Evolutionary conservation across 805 yeast species (phyloP).

Genomic region (Monosporozyma servazzii): DNA sequence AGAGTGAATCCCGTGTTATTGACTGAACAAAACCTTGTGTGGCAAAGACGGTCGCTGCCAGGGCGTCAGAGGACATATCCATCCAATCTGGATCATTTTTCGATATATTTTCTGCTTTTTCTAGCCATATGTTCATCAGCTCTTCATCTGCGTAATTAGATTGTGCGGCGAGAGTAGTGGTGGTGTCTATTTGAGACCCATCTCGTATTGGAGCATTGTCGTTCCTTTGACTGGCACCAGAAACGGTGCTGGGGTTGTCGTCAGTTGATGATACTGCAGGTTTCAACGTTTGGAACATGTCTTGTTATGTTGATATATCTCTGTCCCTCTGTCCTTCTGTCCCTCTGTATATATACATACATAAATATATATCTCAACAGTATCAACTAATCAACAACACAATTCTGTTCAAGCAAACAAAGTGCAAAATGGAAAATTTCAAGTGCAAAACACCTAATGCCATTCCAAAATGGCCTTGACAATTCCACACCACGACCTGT

Average conservation of each 20-base stretch:
- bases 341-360: too few relatives aligned
- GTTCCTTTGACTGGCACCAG: not conserved
- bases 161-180: not conserved
- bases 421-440: too few relatives aligned
- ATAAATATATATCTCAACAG: too few relatives aligned
- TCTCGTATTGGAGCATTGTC: not conserved
- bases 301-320: too few relatives aligned
- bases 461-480: not conserved
- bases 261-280: not conserved
- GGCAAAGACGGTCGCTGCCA: constrained; percentile 21
- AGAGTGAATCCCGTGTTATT: constrained; percentile 16
- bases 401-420: too few relatives aligned
- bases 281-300: not conserved
- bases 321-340: not conserved
- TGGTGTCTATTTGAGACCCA: not conserved
- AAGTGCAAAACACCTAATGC: not conserved
- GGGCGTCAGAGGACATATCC: constrained; percentile 18
- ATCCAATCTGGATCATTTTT: constrained; percentile 22
- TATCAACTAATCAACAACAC: too few relatives aligned
- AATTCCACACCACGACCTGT: not conserved
- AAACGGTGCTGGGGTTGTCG: not conserved
- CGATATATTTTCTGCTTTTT: constrained; percentile 22
- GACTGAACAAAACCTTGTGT: constrained; percentile 20
- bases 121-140: constrained; percentile 1
- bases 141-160: not conserved